These are phyloP conservation scores for barrel medic (Medicago truncatula) DNA, from an alignment of 306 rosid species.

Conservation along the genomic window MtrunA17r5.0-ANR NC_053047.1:39913001-39913500, in stretches of 20 bases:
- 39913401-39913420: no score
- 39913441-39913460: no score
- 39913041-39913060: slow-evolving; percentile 1
- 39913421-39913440: neutral
- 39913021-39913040: slow-evolving; percentile 25
- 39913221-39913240: neutral
- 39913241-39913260: neutral
- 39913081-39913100: slow-evolving; percentile 42
- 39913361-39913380: no score
- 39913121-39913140: slow-evolving; percentile 39
- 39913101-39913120: slow-evolving; percentile 26
- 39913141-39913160: slow-evolving; percentile 45
- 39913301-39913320: no score
- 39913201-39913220: neutral
- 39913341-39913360: neutral
- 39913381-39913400: no score
- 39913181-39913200: slow-evolving; percentile 4
- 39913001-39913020: slow-evolving; percentile 18
- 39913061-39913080: slow-evolving; percentile 33
- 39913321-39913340: neutral
- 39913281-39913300: neutral
- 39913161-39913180: slow-evolving; percentile 35
- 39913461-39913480: neutral
- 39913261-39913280: slow-evolving; percentile 22
- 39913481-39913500: neutral